These are phyloP conservation scores for Myxozyma monticola DNA, from an alignment of 805 yeast species.

Conservation along the genomic window DNA sequence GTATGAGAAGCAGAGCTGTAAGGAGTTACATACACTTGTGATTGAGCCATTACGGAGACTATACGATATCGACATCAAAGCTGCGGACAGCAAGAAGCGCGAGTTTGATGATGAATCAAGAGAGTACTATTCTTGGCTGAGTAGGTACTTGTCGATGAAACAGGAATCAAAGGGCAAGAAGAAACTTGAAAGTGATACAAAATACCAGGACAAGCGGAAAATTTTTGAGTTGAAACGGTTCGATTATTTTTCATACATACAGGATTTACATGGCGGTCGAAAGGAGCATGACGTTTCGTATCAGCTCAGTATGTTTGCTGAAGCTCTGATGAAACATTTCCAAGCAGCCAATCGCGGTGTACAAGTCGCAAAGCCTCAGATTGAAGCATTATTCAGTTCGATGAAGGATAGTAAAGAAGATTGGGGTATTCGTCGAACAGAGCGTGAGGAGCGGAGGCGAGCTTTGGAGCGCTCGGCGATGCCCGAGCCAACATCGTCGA, in stretches of 20 bases:
- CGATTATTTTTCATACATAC: slow-evolving; percentile 45
- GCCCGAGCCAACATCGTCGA: slow-evolving; percentile 22
- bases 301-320: slow-evolving; percentile 42
- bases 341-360: slow-evolving; percentile 35
- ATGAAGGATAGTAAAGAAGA: slow-evolving; percentile 26
- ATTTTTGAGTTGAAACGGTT: slow-evolving; percentile 45
- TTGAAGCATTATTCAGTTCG: slow-evolving; percentile 35
- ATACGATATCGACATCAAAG: slow-evolving; percentile 46
- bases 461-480: slow-evolving; percentile 39
- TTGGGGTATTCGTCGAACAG: slow-evolving; percentile 41
- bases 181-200: slow-evolving; percentile 41
- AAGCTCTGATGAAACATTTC: slow-evolving; percentile 37
- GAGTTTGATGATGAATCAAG: slow-evolving; percentile 48
- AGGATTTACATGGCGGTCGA: slow-evolving; percentile 46
- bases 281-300: slow-evolving; percentile 43
- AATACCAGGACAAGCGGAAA: slow-evolving; percentile 44
- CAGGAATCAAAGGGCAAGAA: slow-evolving; percentile 39
- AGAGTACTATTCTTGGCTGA: slow-evolving; percentile 48
- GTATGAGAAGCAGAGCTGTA: slow-evolving; percentile 29
- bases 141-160: slow-evolving; percentile 44
- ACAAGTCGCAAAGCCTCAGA: slow-evolving; percentile 35
- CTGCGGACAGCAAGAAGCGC: slow-evolving; percentile 43
- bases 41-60: slow-evolving; percentile 43
- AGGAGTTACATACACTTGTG: slow-evolving; percentile 38
- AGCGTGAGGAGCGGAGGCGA: slow-evolving; percentile 42